phyloP scores from a whole-genome alignment of 2,329 filamentous ascomycete genomes.

The Claviceps sp. region DNA sequence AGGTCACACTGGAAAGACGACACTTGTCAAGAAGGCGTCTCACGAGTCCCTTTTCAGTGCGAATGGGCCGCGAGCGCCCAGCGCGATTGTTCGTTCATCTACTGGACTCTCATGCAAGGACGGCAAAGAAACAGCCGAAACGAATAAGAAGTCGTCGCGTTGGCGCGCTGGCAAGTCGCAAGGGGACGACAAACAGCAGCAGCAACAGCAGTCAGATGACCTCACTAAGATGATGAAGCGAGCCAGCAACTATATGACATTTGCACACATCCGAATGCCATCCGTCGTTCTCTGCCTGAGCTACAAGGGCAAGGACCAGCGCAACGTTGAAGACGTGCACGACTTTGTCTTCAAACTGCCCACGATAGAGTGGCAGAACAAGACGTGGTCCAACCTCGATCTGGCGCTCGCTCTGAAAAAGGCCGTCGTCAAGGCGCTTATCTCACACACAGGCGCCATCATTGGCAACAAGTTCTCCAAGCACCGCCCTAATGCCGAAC shows the following conservation, averaged over 20 bases:
- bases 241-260: constrained; percentile 94
- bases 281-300: constrained; percentile 90
- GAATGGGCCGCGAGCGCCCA: constrained; percentile 21
- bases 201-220: constrained; percentile 65
- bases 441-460: constrained; percentile 90
- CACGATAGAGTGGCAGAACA: constrained; percentile 90
- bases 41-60: constrained; percentile 39
- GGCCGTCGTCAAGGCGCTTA: constrained; percentile 83
- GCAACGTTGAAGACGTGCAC: constrained; percentile 93
- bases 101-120: constrained; percentile 33
- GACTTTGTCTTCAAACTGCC: constrained; percentile 95
- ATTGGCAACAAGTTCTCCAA: constrained; percentile 94
- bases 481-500: constrained; percentile 68
- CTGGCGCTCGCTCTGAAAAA: constrained; percentile 86
- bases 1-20: constrained; percentile 27
- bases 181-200: constrained; percentile 39
- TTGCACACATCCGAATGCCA: constrained; percentile 88
- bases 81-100: constrained; percentile 28
- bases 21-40: constrained; percentile 37
- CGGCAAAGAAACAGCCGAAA: constrained; percentile 19
- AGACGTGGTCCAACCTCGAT: constrained; percentile 97
- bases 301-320: constrained; percentile 91
- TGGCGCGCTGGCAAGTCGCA: constrained; percentile 40
- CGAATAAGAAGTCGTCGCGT: constrained; percentile 36
- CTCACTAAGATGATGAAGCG: constrained; percentile 92